phyloP scores from a whole-genome alignment of 1,139 yeast genomes.

The Kazachstania sp. region DNA sequence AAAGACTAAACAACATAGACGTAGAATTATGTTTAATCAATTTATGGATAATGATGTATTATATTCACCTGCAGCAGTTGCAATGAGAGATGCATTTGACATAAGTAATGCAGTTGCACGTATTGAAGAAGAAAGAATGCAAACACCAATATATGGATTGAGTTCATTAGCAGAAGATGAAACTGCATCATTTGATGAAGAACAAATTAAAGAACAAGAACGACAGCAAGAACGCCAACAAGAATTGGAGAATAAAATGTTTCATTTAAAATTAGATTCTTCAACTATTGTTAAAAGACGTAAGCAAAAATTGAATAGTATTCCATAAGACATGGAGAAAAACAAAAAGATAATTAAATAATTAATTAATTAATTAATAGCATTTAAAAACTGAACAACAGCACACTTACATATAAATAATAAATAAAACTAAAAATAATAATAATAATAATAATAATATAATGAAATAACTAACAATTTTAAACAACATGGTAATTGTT shows the following conservation, averaged over 20 bases:
- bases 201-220: neutral
- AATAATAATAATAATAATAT: neutral
- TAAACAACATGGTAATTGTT: neutral
- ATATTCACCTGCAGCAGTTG: conserved; percentile 85
- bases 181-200: conserved; percentile 1
- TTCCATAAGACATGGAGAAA: too few relatives aligned
- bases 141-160: neutral
- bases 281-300: conserved; percentile 78
- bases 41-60: conserved; percentile 19
- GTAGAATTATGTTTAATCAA: neutral
- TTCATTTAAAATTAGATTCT: conserved; percentile 67
- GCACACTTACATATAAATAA: neutral
- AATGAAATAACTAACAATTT: too few relatives aligned
- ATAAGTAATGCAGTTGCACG: conserved; percentile 91
- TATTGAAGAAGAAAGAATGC: conserved; percentile 60
- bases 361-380: neutral
- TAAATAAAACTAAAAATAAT: neutral
- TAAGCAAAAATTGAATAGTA: conserved; percentile 32
- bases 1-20: neutral
- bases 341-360: too few relatives aligned
- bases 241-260: conserved; percentile 29
- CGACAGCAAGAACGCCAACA: neutral
- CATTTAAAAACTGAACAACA: neutral
- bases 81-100: conserved; percentile 91
- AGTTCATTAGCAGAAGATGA: conserved; percentile 5